These are phyloP conservation scores for Tetrahymena malaccensis DNA, from an alignment of 73 alveolate genomes.

Conservation along the genomic window DNA sequence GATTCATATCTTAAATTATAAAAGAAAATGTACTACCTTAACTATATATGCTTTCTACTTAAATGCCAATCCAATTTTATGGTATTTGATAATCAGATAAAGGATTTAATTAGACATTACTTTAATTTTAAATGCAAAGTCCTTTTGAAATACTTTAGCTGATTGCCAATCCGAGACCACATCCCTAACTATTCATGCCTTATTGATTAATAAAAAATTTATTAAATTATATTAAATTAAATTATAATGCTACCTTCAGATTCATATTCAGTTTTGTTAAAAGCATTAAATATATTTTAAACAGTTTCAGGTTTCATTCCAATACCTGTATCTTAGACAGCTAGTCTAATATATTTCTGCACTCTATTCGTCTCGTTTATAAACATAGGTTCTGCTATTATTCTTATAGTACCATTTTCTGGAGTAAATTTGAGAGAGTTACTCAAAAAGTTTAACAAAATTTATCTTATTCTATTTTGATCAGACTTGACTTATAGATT, in stretches of 20 bases:
- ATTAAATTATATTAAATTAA: neutral
- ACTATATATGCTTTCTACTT: neutral
- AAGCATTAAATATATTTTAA: neutral
- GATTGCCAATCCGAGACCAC: neutral
- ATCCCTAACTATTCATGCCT: neutral
- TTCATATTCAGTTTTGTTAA: neutral
- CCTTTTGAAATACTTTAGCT: neutral
- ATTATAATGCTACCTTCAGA: neutral
- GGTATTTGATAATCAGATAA: neutral
- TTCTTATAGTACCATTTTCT: constrained; percentile 7
- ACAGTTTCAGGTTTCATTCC: constrained; percentile 14
- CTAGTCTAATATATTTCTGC: constrained; percentile 5
- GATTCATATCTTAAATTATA: neutral
- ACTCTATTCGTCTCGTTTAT: neutral
- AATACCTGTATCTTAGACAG: constrained; percentile 22
- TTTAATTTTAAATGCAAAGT: neutral
- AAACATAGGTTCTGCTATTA: constrained; percentile 2
- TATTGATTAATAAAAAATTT: neutral
- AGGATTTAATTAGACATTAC: neutral
- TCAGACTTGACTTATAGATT: neutral
- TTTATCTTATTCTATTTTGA: constrained; percentile 11
- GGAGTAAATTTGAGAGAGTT: constrained; percentile 37
- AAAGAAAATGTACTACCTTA: neutral
- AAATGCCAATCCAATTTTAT: neutral
- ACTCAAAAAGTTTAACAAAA: constrained; percentile 19